Evolutionary conservation across 257 asterid species (phyloP).

Genomic region (Nicotiana otophora): DNA sequence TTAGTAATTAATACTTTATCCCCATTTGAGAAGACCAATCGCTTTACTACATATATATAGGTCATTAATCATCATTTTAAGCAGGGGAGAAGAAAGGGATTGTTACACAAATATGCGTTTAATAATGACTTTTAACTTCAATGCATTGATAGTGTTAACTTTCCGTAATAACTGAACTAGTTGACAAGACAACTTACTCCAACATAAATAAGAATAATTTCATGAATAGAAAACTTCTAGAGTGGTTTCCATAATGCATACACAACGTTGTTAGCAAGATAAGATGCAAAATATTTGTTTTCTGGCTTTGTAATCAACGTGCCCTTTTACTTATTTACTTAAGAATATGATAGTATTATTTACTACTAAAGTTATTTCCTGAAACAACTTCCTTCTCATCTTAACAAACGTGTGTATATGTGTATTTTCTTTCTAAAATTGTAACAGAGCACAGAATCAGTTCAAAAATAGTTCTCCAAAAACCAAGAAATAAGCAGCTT

Average conservation of each 20-base stretch:
- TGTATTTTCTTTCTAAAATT: neutral
- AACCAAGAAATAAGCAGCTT: constrained; percentile 15
- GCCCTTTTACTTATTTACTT: neutral
- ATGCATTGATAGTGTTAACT: too few relatives aligned
- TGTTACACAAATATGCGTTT: too few relatives aligned
- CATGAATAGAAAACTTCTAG: neutral
- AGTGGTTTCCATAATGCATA: neutral
- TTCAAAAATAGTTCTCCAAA: neutral
- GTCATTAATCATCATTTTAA: neutral
- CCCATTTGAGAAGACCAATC: too few relatives aligned
- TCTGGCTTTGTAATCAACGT: neutral
- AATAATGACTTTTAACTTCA: too few relatives aligned
- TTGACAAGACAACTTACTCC: neutral
- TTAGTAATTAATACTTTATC: neutral
- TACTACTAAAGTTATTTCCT: neutral
- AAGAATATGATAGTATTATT: neutral
- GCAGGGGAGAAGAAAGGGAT: neutral
- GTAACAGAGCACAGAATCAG: neutral
- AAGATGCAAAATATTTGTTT: neutral
- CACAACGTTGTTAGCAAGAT: neutral
- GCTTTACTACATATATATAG: neutral
- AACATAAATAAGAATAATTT: neutral
- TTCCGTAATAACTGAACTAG: neutral
- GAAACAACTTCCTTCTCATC: neutral
- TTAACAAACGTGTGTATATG: neutral